These are phyloP conservation scores for Microascus cirrosus DNA, from an alignment of 2,329 filamentous ascomycete species.

Conservation along the genomic window DNA sequence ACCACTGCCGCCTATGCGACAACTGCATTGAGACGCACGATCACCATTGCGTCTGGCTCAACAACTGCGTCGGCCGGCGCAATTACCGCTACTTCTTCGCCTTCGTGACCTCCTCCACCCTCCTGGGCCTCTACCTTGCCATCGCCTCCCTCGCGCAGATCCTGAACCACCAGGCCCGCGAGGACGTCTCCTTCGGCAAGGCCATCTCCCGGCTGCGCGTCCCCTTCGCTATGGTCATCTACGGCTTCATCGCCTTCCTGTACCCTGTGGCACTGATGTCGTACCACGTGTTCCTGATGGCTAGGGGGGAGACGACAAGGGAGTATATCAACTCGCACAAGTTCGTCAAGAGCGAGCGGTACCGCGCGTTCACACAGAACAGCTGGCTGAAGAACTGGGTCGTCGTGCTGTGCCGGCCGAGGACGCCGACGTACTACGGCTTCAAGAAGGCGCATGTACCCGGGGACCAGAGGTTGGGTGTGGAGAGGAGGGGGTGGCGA, in stretches of 20 bases:
- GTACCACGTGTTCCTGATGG: constrained; percentile 89
- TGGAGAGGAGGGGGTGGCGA: constrained; percentile 20
- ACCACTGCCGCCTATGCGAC: constrained; percentile 94
- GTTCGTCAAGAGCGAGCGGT: constrained; percentile 83
- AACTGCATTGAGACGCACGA: constrained; percentile 96
- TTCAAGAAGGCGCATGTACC: constrained; percentile 70
- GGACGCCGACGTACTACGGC: constrained; percentile 76
- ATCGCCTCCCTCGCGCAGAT: constrained; percentile 73
- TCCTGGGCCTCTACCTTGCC: constrained; percentile 67
- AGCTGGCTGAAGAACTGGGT: constrained; percentile 68
- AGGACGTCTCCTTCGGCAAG: constrained; percentile 54
- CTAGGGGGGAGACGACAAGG: constrained; percentile 83
- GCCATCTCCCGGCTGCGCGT: constrained; percentile 64
- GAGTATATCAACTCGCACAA: constrained; percentile 96
- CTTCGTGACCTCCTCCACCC: constrained; percentile 70
- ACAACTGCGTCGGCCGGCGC: constrained; percentile 92
- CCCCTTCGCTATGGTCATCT: constrained; percentile 81
- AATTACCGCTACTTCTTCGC: constrained; percentile 98
- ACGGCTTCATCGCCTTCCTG: constrained; percentile 59
- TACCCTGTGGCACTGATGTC: constrained; percentile 77
- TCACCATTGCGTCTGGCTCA: constrained; percentile 97
- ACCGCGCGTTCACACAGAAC: constrained; percentile 78
- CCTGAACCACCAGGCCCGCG: constrained; percentile 54
- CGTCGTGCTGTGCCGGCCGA: constrained; percentile 69
- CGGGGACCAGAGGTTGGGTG: constrained; percentile 72